Base-by-base conservation (phyloP, 352 stramenopile species). In the Globisporangium nunn region DNA sequence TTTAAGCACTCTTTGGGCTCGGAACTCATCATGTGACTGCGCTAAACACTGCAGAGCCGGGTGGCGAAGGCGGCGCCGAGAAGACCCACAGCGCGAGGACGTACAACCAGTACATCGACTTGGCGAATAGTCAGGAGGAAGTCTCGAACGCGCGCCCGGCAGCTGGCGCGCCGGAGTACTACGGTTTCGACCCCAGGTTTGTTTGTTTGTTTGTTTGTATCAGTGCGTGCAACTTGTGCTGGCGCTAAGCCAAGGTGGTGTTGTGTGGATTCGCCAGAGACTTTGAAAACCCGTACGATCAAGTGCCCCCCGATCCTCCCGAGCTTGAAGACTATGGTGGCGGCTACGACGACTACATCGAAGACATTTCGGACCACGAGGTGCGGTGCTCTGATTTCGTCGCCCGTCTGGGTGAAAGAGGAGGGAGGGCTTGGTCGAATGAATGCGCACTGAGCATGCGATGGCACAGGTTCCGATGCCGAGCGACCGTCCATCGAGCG, bases 341-440 rank as follows among this genome's bases (percentile, higher is more conserved):
- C 35, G 28, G 41, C n/a, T 54, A 54, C 51, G 41, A 57, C 17
- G 68, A 82, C 50, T 71, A 68, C 28, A 53, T 80, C 15, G 79
- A 89, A 63, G 75, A 89, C 18, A 86, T 89, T 6, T 86, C 76
- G 12, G 79, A 89, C 59, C 68, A 81, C 44, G 76, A 89, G 74
- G 76, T 89, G 31, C 28, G 29, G 18, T 54, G 2, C 31, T 30
- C 0, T 41, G 31, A 54, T 54, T 23, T 23, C 23, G 23, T 23
- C 23, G 23, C 23, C 23, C 23, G 23, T 23, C 33, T 37, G 33
- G 33, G 10, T 37, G 33, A 37, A 37, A 8, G 6, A 37, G 23
- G 23, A 23, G 23, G 23, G 23, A 37, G 33, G 33, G 10, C 33
- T 37, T 8, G 33, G 10, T 8, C 10, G 33, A 8, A 37, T 23